Conservation (phyloP, 225 moss, liverwort and hornwort genomes). For the Antitrichia curtipendula region DNA sequence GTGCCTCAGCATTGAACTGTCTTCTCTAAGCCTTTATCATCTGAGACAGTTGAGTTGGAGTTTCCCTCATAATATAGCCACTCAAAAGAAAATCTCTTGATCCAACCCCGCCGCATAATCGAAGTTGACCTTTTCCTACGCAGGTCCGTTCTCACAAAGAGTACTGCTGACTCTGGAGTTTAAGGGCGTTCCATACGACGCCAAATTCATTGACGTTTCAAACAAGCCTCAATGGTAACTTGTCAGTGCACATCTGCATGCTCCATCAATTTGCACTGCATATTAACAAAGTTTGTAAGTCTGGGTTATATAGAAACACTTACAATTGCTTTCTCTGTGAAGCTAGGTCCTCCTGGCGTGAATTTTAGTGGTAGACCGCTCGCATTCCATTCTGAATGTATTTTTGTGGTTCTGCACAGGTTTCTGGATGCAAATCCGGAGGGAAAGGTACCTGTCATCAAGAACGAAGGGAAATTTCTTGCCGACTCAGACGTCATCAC, state of each 20-base stretch:
- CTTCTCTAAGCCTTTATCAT: not conserved
- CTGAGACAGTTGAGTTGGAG: not conserved
- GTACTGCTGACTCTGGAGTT: conserved; percentile 77
- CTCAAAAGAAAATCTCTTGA: not conserved
- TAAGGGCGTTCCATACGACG: conserved; percentile 57
- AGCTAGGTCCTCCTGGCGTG: not conserved
- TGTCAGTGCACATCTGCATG: not conserved
- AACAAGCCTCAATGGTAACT: conserved; percentile 87
- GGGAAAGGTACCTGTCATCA: conserved; percentile 92
- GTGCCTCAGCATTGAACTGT: not conserved
- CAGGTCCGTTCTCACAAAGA: conserved; percentile 94
- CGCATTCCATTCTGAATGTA: not conserved
- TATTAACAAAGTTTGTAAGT: not conserved
- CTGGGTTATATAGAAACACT: not conserved
- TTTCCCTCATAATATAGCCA: not conserved
- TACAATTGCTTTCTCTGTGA: not conserved
- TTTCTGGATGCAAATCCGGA: conserved; percentile 88
- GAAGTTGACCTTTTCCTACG: not conserved
- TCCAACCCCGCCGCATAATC: not conserved
- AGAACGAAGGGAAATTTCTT: conserved; percentile 69
- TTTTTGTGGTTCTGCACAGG: conserved; percentile 28
- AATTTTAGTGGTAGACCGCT: not conserved
- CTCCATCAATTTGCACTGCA: not conserved
- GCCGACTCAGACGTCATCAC: conserved; percentile 92
- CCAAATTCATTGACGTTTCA: conserved; percentile 55